A percentile compares a stretch with the other conserved stretches of the same genome.
phyloP scores from a whole-genome alignment of 495 filamentous ascomycete genomes.

The Aspergillus panamensis region DNA sequence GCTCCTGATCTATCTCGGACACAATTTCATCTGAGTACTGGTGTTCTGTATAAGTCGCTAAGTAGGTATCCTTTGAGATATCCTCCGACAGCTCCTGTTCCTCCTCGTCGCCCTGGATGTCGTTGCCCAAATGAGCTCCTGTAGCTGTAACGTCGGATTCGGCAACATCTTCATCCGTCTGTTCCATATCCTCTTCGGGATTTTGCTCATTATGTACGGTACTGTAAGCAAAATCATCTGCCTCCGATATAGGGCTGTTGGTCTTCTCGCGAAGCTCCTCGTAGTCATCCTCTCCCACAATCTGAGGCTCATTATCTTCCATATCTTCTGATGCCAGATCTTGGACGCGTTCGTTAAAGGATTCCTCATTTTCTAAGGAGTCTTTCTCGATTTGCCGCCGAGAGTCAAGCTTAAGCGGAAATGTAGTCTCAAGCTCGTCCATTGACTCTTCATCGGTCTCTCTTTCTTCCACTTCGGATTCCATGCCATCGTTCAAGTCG shows the following conservation, averaged over 20 bases:
- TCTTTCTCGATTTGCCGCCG: not conserved
- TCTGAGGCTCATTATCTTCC: not conserved
- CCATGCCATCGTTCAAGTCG: slow-evolving; percentile 6
- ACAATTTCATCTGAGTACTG: not conserved
- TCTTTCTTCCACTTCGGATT: slow-evolving; percentile 7
- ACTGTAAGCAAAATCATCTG: slow-evolving; percentile 6
- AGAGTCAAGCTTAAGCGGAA: not conserved
- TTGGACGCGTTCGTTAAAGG: not conserved
- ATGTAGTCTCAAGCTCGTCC: slow-evolving; percentile 1
- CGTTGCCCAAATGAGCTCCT: not conserved
- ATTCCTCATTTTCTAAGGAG: not conserved
- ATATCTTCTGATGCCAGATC: not conserved
- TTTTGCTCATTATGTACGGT: slow-evolving; percentile 14
- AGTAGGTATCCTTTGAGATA: not conserved
- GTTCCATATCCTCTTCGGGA: slow-evolving; percentile 7
- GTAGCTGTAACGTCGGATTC: not conserved
- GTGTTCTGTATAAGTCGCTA: not conserved
- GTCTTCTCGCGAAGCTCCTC: not conserved
- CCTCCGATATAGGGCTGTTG: slow-evolving; percentile 4
- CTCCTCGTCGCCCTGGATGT: not conserved
- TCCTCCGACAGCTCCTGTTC: not conserved
- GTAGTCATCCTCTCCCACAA: slow-evolving; percentile 9
- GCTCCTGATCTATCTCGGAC: not conserved
- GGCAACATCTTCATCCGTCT: slow-evolving; percentile 18
- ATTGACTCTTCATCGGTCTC: not conserved